Evolutionary conservation across 1,284 basidiomycete genomes (phyloP), one percentile per base, ranked within the genome.

Genomic region (Peniophora sp.): DNA sequence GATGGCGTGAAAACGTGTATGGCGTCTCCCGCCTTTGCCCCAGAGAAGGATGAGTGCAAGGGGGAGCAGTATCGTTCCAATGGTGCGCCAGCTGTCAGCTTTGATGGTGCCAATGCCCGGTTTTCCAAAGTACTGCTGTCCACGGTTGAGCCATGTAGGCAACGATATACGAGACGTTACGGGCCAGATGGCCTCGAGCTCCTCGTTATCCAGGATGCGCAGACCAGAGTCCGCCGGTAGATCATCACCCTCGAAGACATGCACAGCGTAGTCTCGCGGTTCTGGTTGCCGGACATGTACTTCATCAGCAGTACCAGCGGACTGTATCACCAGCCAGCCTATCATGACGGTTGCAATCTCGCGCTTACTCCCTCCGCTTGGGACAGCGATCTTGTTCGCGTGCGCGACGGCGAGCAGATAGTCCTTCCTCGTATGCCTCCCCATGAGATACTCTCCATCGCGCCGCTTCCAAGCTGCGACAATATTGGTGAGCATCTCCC

Each of bases 31-130:
- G 39, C n/a, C 15, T 5, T 6, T 8, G 5, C 6, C 5, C 55
- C 55, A 57, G 3, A 51, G 37, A 12, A 52, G 32, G 17, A 53
- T 45, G 9, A 57, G 49, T 17, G 50, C 55, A n/a, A 57, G 43
- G 3, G 52, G 54, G 22, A 57, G 54, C 35, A 52, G 44, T 1
- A 57, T 41, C 1, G 45, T 47, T n/a, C 43, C 49, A 15, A 48
- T 35, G 9, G 50, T 53, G 12, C 36, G 27, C 55, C 54, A 55
- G 35, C 55, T 51, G 45, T 57, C 54, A 8, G 54, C 55, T 12
- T 47, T 55, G 34, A 57, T 51, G 36, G 53, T 53, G 18, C 55
- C 54, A 3, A 50, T 45, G 14, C n/a, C 34, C 5, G 43, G 32
- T 6, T 47, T 44, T 2, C 55, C 55, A 15, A 55, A 35, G 14